Percentiles rank a stretch among this genome's conserved stretches.
phyloP scores from a whole-genome alignment of 441 rosid genomes.

The Croton setiger region DNA sequence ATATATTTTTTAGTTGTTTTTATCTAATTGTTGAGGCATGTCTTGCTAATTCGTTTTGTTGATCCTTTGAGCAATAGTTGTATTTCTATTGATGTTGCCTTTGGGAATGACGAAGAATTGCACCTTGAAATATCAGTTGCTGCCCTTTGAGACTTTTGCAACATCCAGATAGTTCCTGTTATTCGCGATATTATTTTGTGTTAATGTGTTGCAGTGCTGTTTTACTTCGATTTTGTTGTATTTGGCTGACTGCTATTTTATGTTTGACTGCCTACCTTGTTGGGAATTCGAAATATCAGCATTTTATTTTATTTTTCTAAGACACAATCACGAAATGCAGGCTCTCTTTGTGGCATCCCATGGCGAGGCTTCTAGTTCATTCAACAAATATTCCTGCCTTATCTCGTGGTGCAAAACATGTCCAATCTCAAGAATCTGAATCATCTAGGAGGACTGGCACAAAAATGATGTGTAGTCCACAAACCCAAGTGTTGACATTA shows the following conservation, averaged over 20 bases:
- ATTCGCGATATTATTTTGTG: not conserved
- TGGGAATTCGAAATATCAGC: not conserved
- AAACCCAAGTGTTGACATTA: constrained; percentile 40
- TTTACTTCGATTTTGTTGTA: not conserved
- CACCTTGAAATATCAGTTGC: not conserved
- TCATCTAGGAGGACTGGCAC: constrained; percentile 37
- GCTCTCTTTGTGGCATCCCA: constrained; percentile 26
- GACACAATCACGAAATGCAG: constrained; percentile 37
- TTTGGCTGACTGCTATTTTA: too few relatives aligned
- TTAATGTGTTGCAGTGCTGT: not conserved
- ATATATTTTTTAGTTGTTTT: not conserved
- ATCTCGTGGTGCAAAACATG: constrained; percentile 38
- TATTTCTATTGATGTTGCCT: not conserved
- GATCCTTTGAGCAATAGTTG: not conserved
- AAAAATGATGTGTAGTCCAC: constrained; percentile 49
- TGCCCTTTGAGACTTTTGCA: not conserved
- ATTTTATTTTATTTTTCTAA: constrained; percentile 8
- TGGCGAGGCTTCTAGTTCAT: constrained; percentile 69
- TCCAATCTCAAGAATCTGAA: constrained; percentile 40
- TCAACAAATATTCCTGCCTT: constrained; percentile 43
- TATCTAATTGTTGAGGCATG: not conserved
- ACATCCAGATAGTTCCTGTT: not conserved
- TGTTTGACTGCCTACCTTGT: not conserved
- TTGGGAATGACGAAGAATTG: not conserved
- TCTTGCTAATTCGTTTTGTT: not conserved